A percentile compares a stretch with the other conserved stretches of the same genome.
These are phyloP conservation scores for Linanthus parryae DNA, from an alignment of 148 eudicot genomes.

Conservation along the genomic window DNA sequence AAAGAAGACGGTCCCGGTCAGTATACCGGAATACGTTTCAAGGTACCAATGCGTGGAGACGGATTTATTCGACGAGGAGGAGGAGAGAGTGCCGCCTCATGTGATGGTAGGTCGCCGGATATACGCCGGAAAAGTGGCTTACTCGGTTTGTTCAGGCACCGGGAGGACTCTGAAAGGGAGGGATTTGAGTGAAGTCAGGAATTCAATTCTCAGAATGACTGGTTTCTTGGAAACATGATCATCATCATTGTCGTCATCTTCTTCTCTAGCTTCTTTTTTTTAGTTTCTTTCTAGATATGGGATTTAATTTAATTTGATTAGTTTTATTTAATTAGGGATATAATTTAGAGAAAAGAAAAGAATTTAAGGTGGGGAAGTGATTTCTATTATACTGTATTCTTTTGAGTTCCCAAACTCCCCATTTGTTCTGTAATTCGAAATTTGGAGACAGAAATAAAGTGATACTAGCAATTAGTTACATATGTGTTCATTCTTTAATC, in stretches of 20 bases:
- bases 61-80: constrained; percentile 23
- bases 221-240: constrained; percentile 61
- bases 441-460: no score
- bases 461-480: no score
- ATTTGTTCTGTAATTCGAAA: no score
- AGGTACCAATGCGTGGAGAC: constrained; percentile 12
- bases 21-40: constrained; percentile 22
- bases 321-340: no score
- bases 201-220: constrained; percentile 68
- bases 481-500: no score
- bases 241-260: background rate
- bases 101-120: constrained; percentile 38
- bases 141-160: constrained; percentile 34
- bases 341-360: no score
- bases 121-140: constrained; percentile 28
- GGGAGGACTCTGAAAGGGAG: constrained; percentile 53
- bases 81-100: constrained; percentile 61
- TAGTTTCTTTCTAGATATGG: no score
- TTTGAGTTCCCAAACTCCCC: no score
- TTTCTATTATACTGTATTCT: no score
- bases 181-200: constrained; percentile 56
- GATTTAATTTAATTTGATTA: no score
- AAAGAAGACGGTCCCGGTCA: constrained; percentile 29
- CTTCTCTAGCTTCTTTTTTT: no score
- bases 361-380: no score